A percentile compares a stretch with the other conserved stretches of the same genome.
phyloP scores from a whole-genome alignment of 1,284 basidiomycete genomes.

The Ceratobasidium theobromae region DNA sequence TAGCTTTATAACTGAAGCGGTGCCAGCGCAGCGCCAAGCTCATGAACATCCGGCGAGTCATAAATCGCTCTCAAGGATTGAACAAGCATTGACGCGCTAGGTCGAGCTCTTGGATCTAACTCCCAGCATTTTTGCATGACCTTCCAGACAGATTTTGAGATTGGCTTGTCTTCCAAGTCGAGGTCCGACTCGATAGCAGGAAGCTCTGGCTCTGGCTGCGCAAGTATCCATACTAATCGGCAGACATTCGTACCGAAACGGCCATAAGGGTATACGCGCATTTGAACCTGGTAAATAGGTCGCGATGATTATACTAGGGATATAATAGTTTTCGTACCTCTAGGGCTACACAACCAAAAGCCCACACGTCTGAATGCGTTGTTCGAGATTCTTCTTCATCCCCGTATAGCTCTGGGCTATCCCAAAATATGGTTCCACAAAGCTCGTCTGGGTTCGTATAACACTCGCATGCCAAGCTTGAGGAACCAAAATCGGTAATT shows the following conservation, averaged over 20 bases:
- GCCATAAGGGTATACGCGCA: not conserved
- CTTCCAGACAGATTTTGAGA: slow-evolving; percentile 6
- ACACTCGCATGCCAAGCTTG: not conserved
- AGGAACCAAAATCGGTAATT: slow-evolving; percentile 2
- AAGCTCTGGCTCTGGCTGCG: not conserved
- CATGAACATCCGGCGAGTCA: no score
- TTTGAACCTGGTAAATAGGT: not conserved
- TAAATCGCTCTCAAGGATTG: no score
- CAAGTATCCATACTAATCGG: not conserved
- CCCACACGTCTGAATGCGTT: slow-evolving; percentile 13
- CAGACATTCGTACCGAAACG: not conserved
- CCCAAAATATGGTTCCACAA: not conserved
- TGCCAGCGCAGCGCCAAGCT: no score
- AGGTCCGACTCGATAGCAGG: not conserved
- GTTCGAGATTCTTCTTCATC: not conserved
- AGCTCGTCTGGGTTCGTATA: not conserved
- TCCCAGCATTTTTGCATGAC: slow-evolving; percentile 1
- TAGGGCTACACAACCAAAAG: slow-evolving; percentile 19
- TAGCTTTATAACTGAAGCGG: no score
- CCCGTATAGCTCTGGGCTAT: not conserved
- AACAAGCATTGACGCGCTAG: no score
- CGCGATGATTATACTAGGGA: not conserved
- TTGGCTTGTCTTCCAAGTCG: not conserved
- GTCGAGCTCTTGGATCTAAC: not conserved
- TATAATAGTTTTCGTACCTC: not conserved